phyloP scores from a whole-genome alignment of 106 monocot genomes.

The Narthecium ossifragum region DNA sequence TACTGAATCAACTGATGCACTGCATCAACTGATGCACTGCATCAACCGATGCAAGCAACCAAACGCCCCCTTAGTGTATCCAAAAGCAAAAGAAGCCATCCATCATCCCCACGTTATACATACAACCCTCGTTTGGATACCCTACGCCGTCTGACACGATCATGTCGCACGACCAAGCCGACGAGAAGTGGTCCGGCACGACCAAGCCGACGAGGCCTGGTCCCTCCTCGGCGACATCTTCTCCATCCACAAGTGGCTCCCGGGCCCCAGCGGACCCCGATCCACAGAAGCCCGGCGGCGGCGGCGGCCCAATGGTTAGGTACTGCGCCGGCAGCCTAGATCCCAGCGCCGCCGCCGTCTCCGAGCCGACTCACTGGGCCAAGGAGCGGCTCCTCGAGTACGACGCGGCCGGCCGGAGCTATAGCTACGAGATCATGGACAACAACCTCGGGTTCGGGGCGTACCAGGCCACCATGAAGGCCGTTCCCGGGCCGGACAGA shows the following conservation, averaged over 20 bases:
- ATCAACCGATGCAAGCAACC: too few relatives aligned
- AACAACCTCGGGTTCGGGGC: constrained; percentile 41
- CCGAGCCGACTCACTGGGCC: constrained; percentile 18
- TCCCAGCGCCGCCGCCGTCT: background rate
- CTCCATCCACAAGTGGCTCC: constrained; percentile 27
- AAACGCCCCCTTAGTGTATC: too few relatives aligned
- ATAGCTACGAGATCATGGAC: constrained; percentile 29
- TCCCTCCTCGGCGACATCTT: constrained; percentile 31
- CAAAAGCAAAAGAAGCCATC: too few relatives aligned
- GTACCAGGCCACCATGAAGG: constrained; percentile 23
- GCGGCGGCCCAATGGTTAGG: constrained; percentile 33
- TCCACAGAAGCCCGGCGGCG: constrained; percentile 26
- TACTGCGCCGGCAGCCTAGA: constrained; percentile 32
- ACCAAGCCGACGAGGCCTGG: constrained; percentile 31
- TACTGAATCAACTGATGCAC: too few relatives aligned
- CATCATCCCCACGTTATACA: too few relatives aligned
- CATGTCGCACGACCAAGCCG: too few relatives aligned
- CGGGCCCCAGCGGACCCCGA: constrained; percentile 24
- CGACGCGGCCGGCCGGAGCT: constrained; percentile 17
- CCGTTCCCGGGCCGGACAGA: background rate
- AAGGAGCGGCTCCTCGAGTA: constrained; percentile 28
- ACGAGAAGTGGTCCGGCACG: too few relatives aligned
- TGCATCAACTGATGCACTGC: too few relatives aligned
- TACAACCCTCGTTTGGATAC: too few relatives aligned
- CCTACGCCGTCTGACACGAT: too few relatives aligned